These are phyloP conservation scores for Botrytis galanthina DNA, from an alignment of 2,329 filamentous ascomycete genomes.

Conservation along the genomic window DNA sequence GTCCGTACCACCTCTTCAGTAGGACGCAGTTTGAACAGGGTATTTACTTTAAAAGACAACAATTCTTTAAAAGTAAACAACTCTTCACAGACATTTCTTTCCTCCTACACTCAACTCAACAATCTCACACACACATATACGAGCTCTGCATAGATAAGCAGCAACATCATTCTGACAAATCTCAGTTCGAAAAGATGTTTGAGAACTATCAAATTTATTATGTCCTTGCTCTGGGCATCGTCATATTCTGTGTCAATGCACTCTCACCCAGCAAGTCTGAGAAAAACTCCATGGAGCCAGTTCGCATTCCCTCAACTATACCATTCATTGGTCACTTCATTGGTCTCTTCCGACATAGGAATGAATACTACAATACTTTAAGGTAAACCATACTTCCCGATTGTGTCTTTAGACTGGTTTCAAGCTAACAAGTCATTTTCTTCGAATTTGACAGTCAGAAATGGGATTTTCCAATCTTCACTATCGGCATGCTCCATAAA, in stretches of 20 bases:
- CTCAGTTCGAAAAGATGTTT: background rate
- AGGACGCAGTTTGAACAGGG: background rate
- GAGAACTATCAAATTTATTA: background rate
- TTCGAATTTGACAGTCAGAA: background rate
- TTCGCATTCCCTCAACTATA: background rate
- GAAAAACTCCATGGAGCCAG: background rate
- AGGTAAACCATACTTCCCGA: background rate
- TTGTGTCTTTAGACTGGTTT: no score
- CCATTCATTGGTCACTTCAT: slow-evolving; percentile 10
- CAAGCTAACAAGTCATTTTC: background rate
- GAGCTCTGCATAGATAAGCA: background rate
- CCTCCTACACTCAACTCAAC: background rate
- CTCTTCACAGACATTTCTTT: background rate
- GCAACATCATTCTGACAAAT: background rate
- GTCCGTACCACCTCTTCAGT: background rate
- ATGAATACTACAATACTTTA: background rate
- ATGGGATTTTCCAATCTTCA: slow-evolving; percentile 7
- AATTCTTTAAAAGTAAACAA: background rate
- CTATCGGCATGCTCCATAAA: background rate
- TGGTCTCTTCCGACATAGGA: background rate
- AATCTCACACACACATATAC: background rate
- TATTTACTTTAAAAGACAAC: background rate
- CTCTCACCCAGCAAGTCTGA: background rate
- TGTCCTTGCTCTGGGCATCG: background rate
- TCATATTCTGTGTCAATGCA: background rate